Evolutionary conservation across 768 basidiomycete genomes (phyloP).

Genomic region (Lactarius pseudohatsudake): DNA sequence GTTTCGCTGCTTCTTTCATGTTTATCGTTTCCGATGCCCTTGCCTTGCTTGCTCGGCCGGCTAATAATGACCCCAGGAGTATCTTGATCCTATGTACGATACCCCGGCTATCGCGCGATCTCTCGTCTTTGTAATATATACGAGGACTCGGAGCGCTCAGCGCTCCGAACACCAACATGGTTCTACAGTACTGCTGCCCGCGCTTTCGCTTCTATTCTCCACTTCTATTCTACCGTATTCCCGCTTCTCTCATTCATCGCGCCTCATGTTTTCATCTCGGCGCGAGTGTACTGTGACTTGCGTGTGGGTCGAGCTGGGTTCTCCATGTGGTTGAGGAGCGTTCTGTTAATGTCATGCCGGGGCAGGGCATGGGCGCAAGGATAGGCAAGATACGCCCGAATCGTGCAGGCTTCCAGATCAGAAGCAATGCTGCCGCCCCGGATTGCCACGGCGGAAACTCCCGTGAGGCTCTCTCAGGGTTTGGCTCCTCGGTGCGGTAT

Average conservation of each 20-base stretch:
- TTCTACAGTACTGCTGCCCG: neutral
- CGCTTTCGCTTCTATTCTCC: conserved; percentile 10
- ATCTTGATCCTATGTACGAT: neutral
- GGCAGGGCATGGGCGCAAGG: neutral
- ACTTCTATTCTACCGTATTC: conserved; percentile 2
- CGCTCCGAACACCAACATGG: neutral
- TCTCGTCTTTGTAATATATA: conserved; percentile 4
- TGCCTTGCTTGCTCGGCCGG: neutral
- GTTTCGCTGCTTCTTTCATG: neutral
- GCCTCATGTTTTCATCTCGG: conserved; percentile 4
- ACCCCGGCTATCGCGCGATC: neutral
- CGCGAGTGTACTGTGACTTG: neutral
- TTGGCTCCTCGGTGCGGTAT: neutral
- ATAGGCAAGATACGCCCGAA: neutral
- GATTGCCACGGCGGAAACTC: neutral
- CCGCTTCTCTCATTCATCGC: neutral
- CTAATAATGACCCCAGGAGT: neutral
- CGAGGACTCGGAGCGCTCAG: conserved; percentile 17
- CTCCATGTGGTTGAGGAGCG: neutral
- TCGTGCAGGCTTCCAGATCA: neutral
- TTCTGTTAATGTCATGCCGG: neutral
- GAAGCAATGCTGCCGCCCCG: neutral
- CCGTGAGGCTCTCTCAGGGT: neutral
- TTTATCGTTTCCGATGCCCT: neutral
- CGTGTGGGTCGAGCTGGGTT: neutral